Evolutionary conservation across 139 green algal genomes (phyloP), one percentile per base, ranked within the genome.

Genomic region (Gonium pectorale): DNA sequence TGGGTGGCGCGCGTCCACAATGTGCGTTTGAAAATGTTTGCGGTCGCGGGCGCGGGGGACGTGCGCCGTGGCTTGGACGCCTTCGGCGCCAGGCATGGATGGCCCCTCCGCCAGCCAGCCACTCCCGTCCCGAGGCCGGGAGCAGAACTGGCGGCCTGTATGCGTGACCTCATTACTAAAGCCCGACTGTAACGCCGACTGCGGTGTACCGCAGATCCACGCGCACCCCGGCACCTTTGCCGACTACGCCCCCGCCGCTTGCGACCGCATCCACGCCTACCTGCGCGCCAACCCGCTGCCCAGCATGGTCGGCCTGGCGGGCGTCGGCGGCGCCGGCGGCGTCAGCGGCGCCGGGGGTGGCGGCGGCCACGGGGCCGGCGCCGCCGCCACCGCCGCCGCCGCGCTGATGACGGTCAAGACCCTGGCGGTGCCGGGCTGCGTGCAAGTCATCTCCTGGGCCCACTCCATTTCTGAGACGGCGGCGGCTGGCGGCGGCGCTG

Each of bases 141-240:
- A n/a, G n/a, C n/a, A n/a, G n/a, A n/a, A n/a, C n/a, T n/a, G n/a
- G n/a, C n/a, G n/a, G n/a, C n/a, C n/a, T n/a, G n/a, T n/a, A n/a
- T n/a, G n/a, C n/a, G n/a, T n/a, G n/a, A n/a, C n/a, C n/a, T n/a
- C n/a, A n/a, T n/a, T n/a, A n/a, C n/a, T n/a, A n/a, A n/a, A n/a
- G n/a, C n/a, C n/a, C n/a, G n/a, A n/a, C n/a, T n/a, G n/a, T n/a
- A n/a, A n/a, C n/a, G n/a, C n/a, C n/a, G n/a, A n/a, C n/a, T n/a
- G n/a, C n/a, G n/a, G n/a, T n/a, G n/a, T n/a, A n/a, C 67, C 67
- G 3, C 54, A 81, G 73, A 38, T 81, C 27, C 56, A 69, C 40
- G 7, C 37, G 6, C 73, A 69, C 26, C 73, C 73, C 9, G 54
- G 54, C 0, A 24, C 73, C 54, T 81, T 81, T 19, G 4, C 27